These are phyloP conservation scores for Wickerhamomyces bovis DNA, from an alignment of 805 yeast genomes.

Conservation along the genomic window DNA sequence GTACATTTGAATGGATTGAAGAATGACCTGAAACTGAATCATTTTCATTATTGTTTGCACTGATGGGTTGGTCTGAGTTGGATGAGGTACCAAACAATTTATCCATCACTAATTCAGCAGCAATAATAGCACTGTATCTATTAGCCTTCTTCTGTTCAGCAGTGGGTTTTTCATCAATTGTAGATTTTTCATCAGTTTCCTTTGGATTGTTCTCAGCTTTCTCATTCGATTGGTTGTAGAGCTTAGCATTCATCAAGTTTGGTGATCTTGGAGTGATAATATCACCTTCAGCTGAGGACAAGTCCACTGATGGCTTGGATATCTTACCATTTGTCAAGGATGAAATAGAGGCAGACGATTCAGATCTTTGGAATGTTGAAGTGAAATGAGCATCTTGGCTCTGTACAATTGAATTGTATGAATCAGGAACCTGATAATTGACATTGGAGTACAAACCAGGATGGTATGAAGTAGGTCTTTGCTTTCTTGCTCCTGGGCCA, in stretches of 20 bases:
- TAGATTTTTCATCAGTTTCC: background rate
- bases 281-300: constrained; percentile 31
- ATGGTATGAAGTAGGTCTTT: constrained; percentile 81
- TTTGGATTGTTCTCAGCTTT: background rate
- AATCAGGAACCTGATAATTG: background rate
- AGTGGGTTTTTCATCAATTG: constrained; percentile 1
- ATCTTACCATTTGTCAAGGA: constrained; percentile 27
- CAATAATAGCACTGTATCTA: constrained; percentile 25
- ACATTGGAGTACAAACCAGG: constrained; percentile 44
- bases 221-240: constrained; percentile 13
- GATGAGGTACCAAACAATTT: constrained; percentile 21
- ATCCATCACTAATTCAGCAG: constrained; percentile 24
- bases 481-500: constrained; percentile 50
- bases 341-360: constrained; percentile 35
- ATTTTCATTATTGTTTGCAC: background rate
- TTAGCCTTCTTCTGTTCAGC: constrained; percentile 14
- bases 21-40: constrained; percentile 8
- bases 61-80: background rate
- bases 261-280: constrained; percentile 29
- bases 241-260: constrained; percentile 7
- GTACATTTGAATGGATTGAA: constrained; percentile 13
- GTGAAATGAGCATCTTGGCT: background rate
- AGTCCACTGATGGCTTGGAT: constrained; percentile 30
- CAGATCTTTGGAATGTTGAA: constrained; percentile 29
- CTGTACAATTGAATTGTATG: background rate